phyloP scores from a whole-genome alignment of 257 asterid species.

The Anisodus acutangulus region DNA sequence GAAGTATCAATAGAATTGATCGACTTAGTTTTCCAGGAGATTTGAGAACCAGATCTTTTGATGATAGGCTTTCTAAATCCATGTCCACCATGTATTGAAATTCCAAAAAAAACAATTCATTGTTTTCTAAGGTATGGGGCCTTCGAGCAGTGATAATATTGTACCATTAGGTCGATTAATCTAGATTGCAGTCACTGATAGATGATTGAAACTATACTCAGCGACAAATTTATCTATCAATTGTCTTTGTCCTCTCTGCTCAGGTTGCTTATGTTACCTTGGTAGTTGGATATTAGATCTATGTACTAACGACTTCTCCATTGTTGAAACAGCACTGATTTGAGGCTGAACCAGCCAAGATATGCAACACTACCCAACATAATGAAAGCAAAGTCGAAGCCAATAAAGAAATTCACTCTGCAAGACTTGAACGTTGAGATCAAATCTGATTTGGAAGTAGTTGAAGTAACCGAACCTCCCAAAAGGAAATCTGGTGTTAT shows the following conservation, averaged over 20 bases:
- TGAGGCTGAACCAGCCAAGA: conserved; percentile 93
- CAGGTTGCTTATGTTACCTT: not conserved
- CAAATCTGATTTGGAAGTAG: conserved; percentile 68
- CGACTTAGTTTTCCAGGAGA: not conserved
- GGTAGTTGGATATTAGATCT: not conserved
- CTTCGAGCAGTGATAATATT: not conserved
- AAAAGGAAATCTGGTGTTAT: conserved; percentile 84
- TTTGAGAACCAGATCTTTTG: not conserved
- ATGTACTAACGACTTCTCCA: not conserved
- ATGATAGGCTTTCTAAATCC: not conserved
- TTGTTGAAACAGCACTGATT: conserved; percentile 64
- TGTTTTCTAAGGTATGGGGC: not conserved
- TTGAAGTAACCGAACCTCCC: conserved; percentile 89
- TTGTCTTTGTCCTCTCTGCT: not conserved
- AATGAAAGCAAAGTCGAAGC: conserved; percentile 94
- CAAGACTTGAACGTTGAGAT: conserved; percentile 75
- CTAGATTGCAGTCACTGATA: not conserved
- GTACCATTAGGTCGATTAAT: not conserved
- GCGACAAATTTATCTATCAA: not conserved
- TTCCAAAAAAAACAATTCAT: not conserved
- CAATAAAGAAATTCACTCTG: conserved; percentile 71
- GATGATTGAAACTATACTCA: not conserved
- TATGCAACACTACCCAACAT: conserved; percentile 96
- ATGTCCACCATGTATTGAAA: not conserved
- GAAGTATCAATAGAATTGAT: not conserved